These are phyloP conservation scores for Lentinus tigrinus DNA, from an alignment of 768 basidiomycete species.

Conservation along the genomic window DNA sequence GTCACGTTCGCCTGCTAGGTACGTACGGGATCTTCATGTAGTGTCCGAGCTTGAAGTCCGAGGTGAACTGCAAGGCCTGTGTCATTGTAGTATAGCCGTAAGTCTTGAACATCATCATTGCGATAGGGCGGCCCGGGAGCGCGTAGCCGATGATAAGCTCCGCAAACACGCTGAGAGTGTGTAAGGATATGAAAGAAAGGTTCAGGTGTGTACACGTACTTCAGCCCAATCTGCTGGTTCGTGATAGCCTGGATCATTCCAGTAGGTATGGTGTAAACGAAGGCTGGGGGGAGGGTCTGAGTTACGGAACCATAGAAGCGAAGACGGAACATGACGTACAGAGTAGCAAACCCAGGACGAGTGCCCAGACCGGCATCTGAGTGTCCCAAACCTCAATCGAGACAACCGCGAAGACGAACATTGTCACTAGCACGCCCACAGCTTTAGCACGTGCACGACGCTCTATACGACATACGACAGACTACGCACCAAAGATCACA, in stretches of 20 bases:
- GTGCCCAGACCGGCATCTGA: conserved; percentile 69
- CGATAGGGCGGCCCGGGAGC: conserved; percentile 74
- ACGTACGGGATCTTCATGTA: conserved; percentile 63
- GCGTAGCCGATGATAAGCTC: conserved; percentile 81
- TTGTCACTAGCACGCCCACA: conserved; percentile 36
- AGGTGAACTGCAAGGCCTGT: conserved; percentile 67
- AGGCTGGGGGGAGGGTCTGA: conserved; percentile 20
- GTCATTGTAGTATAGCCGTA: conserved; percentile 74
- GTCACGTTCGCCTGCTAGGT: too few relatives aligned
- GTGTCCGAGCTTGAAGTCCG: conserved; percentile 77
- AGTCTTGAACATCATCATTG: conserved; percentile 87
- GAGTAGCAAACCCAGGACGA: conserved; percentile 68
- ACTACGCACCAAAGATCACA: conserved; percentile 47
- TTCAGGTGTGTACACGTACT: conserved; percentile 25
- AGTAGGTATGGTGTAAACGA: conserved; percentile 49
- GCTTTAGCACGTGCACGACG: background rate
- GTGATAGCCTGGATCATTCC: conserved; percentile 72
- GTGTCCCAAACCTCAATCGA: conserved; percentile 73
- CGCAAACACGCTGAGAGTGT: conserved; percentile 58
- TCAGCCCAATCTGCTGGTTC: conserved; percentile 74
- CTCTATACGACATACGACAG: background rate
- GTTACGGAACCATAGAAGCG: background rate
- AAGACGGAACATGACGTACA: conserved; percentile 32
- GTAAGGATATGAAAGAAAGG: background rate
- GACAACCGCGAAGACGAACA: conserved; percentile 69